Percentiles rank a stretch among this genome's conserved stretches.
Evolutionary conservation across 441 rosid species (phyloP).

Genomic region (Jatropha podagrica): DNA sequence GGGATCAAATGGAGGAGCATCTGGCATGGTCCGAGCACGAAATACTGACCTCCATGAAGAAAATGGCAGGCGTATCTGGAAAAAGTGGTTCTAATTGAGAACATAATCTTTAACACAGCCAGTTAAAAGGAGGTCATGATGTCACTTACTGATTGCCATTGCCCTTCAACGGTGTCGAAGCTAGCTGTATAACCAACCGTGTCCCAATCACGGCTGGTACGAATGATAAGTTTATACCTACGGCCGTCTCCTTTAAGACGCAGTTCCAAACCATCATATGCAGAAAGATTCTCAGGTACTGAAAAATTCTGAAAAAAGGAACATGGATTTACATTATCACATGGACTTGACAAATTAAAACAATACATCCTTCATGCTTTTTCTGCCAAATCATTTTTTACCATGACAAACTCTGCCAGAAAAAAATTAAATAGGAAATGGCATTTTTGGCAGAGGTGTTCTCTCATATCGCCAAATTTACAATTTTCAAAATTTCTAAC

Average conservation of each 20-base stretch:
- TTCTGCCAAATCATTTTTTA: neutral
- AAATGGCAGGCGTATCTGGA: constrained; percentile 68
- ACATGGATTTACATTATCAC: constrained; percentile 9
- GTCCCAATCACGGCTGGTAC: constrained; percentile 84
- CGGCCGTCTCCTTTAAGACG: constrained; percentile 76
- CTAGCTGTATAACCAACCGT: constrained; percentile 79
- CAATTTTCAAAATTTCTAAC: neutral
- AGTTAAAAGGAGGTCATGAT: constrained; percentile 2
- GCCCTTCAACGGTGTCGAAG: constrained; percentile 67
- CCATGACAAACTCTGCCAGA: neutral
- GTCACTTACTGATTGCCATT: constrained; percentile 82
- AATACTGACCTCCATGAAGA: constrained; percentile 78
- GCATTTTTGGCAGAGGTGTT: neutral
- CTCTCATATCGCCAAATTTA: neutral
- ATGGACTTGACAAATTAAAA: constrained; percentile 1
- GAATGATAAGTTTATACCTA: constrained; percentile 73
- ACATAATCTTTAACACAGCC: constrained; percentile 2
- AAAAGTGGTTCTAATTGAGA: constrained; percentile 14
- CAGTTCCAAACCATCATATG: constrained; percentile 85
- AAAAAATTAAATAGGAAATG: neutral
- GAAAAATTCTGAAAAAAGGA: constrained; percentile 65
- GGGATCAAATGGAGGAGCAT: constrained; percentile 76
- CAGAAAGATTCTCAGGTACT: constrained; percentile 70
- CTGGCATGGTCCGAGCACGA: constrained; percentile 69
- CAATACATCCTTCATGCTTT: neutral